These are phyloP conservation scores for Viscum album DNA, from an alignment of 177 flowering plant genomes.

Conservation along the genomic window DNA sequence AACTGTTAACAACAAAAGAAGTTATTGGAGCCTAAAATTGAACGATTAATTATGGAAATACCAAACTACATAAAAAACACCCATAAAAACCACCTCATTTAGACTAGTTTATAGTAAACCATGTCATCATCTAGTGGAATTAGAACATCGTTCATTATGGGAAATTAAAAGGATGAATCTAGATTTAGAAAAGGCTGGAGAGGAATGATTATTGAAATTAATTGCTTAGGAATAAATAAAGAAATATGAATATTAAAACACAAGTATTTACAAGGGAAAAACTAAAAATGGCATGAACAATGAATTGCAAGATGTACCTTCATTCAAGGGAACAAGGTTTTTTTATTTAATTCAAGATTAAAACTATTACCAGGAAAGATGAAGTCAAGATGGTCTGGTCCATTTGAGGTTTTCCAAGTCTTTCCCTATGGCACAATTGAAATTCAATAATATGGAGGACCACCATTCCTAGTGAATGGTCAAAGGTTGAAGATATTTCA, in stretches of 20 bases:
- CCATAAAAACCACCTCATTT: background rate
- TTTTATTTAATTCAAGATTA: background rate
- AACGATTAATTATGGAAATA: background rate
- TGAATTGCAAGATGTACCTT: background rate
- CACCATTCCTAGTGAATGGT: no score
- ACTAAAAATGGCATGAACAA: slow-evolving; percentile 2
- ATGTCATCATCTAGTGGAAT: background rate
- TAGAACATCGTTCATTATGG: slow-evolving; percentile 2
- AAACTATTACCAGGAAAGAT: background rate
- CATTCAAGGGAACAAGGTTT: background rate
- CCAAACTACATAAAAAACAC: background rate
- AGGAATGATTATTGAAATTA: background rate
- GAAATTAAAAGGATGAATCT: background rate
- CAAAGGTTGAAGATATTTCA: no score
- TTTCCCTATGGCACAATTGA: background rate
- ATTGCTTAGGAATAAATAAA: background rate
- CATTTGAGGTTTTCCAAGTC: background rate
- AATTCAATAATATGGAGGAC: no score
- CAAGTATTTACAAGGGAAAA: slow-evolving; percentile 2
- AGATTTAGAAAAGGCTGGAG: background rate
- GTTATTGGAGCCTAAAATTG: background rate
- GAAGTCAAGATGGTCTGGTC: slow-evolving; percentile 1
- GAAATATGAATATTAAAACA: background rate
- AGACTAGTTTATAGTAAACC: background rate
- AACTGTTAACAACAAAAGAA: background rate